Conservation (phyloP, 176 grass and related monocot genomes). For the Oryza coarctata region DNA sequence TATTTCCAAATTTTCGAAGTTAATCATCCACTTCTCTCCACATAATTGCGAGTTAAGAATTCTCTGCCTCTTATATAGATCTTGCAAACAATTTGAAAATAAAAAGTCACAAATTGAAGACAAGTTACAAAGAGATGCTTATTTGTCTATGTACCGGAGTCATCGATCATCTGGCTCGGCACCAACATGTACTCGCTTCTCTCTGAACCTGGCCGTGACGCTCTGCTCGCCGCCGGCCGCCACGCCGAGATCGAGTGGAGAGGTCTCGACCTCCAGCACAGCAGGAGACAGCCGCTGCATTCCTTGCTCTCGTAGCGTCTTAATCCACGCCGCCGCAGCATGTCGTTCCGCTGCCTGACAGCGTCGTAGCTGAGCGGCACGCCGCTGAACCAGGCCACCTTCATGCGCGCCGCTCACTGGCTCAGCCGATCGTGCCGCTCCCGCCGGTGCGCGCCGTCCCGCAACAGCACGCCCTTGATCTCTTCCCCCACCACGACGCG, state of each 20-base stretch:
- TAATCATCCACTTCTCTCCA: no score
- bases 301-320: not conserved
- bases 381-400: constrained; percentile 14
- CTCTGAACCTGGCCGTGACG: not conserved
- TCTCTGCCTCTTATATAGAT: no score
- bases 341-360: not conserved
- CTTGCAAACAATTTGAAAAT: no score
- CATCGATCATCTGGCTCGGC: constrained; percentile 28
- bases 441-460: not conserved
- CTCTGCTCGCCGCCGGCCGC: not conserved
- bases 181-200: constrained; percentile 49
- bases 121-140: no score
- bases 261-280: constrained; percentile 30
- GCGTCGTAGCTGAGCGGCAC: constrained; percentile 35
- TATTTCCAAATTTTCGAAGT: not conserved
- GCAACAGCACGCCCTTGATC: constrained; percentile 31
- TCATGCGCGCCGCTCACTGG: constrained; percentile 37
- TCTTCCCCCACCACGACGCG: constrained; percentile 30
- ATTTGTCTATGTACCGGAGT: constrained; percentile 20
- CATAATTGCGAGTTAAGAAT: no score
- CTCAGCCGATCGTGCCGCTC: constrained; percentile 46
- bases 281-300: constrained; percentile 19
- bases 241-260: constrained; percentile 43
- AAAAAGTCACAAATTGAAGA: no score
- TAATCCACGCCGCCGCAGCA: not conserved